Evolutionary conservation across 176 grass and related monocot species (phyloP).

Genomic region (Cymbopogon citratus): DNA sequence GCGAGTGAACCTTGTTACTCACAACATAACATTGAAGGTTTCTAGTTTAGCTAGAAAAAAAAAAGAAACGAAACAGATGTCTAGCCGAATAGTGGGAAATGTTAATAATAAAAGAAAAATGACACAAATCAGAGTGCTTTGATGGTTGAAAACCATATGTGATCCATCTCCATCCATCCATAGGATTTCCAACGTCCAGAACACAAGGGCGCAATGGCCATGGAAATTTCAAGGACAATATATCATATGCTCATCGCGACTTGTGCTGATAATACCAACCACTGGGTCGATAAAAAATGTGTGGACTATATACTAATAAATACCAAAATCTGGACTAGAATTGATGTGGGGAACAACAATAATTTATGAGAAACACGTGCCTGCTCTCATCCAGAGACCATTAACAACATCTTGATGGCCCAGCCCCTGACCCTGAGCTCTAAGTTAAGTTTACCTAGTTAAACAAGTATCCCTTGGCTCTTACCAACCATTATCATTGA

Average conservation of each 20-base stretch:
- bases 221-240: neutral
- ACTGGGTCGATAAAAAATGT: conserved; percentile 1
- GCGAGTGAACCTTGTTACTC: neutral
- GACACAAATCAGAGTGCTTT: neutral
- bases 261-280: neutral
- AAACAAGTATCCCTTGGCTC: neutral
- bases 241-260: neutral
- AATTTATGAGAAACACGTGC: neutral
- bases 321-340: conserved; percentile 16
- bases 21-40: neutral
- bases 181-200: neutral
- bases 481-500: neutral
- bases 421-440: neutral
- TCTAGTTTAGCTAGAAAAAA: neutral
- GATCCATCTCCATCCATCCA: too few species aligned
- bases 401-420: neutral
- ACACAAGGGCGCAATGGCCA: neutral
- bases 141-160: conserved; percentile 3
- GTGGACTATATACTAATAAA: conserved; percentile 15
- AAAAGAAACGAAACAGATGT: neutral
- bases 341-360: neutral
- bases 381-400: conserved; percentile 7
- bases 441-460: conserved; percentile 21
- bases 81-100: neutral
- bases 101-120: neutral